Evolutionary conservation across 108 stramenopile species (phyloP).

Genomic region (Thalassiosira profunda): DNA sequence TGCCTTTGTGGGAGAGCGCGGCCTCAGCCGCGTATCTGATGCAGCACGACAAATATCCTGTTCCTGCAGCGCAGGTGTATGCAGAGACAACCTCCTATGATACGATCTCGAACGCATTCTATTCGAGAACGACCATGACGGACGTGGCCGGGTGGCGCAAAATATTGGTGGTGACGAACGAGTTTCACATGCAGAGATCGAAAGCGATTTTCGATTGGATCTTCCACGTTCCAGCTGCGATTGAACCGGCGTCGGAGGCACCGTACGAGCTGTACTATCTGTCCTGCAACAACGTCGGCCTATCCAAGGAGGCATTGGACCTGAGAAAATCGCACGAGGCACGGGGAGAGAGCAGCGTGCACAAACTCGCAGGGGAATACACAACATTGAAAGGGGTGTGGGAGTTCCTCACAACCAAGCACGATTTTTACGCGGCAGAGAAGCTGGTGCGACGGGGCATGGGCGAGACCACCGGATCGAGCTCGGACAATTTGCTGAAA

Average conservation of each 20-base stretch:
- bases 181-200: slow-evolving; percentile 86
- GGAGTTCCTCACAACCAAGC: slow-evolving; percentile 63
- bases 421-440: slow-evolving; percentile 79
- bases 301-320: slow-evolving; percentile 60
- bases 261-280: slow-evolving; percentile 75
- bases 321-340: slow-evolving; percentile 68
- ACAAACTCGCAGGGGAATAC: slow-evolving; percentile 51
- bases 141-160: slow-evolving; percentile 70
- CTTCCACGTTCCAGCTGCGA: slow-evolving; percentile 43
- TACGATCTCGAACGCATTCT: slow-evolving; percentile 88
- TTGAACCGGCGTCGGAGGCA: background rate
- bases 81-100: slow-evolving; percentile 89
- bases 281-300: slow-evolving; percentile 65
- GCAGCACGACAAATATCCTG: slow-evolving; percentile 19
- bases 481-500: slow-evolving; percentile 17
- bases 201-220: slow-evolving; percentile 91
- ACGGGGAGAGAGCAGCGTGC: slow-evolving; percentile 45
- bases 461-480: background rate
- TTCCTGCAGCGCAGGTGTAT: slow-evolving; percentile 41
- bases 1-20: slow-evolving; percentile 88
- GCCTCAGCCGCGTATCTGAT: slow-evolving; percentile 77
- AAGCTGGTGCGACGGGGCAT: slow-evolving; percentile 60
- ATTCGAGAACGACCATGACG: slow-evolving; percentile 65
- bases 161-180: slow-evolving; percentile 51
- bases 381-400: slow-evolving; percentile 58